phyloP scores from a whole-genome alignment of 1,284 basidiomycete genomes.

The Cryptococcus deneoformans region DNA sequence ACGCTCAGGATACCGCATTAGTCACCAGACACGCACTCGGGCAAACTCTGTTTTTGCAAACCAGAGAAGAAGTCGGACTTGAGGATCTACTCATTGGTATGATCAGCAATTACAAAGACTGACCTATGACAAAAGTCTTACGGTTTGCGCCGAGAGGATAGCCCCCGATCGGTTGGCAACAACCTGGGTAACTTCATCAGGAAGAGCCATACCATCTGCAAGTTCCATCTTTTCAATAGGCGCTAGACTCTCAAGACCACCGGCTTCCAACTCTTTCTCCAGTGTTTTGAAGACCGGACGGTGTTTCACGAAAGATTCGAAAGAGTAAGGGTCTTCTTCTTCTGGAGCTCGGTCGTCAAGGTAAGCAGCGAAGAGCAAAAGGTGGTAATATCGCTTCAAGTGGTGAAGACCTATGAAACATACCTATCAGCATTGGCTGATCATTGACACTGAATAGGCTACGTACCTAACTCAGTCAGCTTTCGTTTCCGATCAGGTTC shows the following conservation, averaged over 20 bases:
- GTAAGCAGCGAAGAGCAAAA: constrained; percentile 94
- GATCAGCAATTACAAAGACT: too few species aligned
- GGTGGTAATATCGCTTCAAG: constrained; percentile 81
- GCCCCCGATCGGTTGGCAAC: constrained; percentile 82
- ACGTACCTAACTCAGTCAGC: constrained; percentile 66
- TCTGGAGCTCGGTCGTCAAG: constrained; percentile 81
- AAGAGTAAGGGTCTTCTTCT: constrained; percentile 68
- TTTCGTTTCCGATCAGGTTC: constrained; percentile 66
- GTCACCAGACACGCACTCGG: neutral
- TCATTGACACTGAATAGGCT: constrained; percentile 11
- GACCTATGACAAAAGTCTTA: too few species aligned
- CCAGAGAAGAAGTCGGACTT: constrained; percentile 98
- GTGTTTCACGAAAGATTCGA: constrained; percentile 76
- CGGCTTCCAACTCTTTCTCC: constrained; percentile 81
- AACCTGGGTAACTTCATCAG: constrained; percentile 81
- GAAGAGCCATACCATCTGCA: constrained; percentile 68
- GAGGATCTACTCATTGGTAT: constrained; percentile 61
- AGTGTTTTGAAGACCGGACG: constrained; percentile 96
- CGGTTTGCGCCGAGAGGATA: constrained; percentile 64
- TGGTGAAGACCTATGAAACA: constrained; percentile 62
- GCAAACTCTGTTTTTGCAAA: constrained; percentile 56
- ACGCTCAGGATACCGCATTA: neutral
- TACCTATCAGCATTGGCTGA: constrained; percentile 8
- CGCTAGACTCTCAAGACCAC: constrained; percentile 74
- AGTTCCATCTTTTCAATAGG: constrained; percentile 79